A percentile compares a stretch with the other conserved stretches of the same genome.
These are phyloP conservation scores for Xylaria digitata DNA, from an alignment of 2,329 filamentous ascomycete genomes.

Conservation along the genomic window DNA sequence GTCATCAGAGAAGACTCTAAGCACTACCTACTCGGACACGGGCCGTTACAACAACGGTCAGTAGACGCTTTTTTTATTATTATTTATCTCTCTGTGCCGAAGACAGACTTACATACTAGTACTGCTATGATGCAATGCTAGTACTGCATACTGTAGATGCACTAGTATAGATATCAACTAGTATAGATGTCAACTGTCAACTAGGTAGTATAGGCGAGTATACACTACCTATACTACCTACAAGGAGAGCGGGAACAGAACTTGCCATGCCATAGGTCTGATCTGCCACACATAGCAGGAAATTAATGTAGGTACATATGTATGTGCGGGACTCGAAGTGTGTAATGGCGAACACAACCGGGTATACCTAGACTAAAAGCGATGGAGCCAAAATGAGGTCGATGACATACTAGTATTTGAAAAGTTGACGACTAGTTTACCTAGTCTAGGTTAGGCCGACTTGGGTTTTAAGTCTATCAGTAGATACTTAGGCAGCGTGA, in stretches of 20 bases:
- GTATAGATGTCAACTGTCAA: too few relatives aligned
- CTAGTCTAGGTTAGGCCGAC: not conserved
- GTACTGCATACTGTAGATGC: too few relatives aligned
- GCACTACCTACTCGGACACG: not conserved
- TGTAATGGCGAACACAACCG: not conserved
- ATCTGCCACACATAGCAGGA: too few relatives aligned
- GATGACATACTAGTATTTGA: conserved; percentile 14
- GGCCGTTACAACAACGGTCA: conserved; percentile 14
- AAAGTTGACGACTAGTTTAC: conserved; percentile 4
- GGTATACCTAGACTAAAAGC: conserved; percentile 6
- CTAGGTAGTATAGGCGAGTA: too few relatives aligned
- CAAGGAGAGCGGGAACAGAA: conserved; percentile 1
- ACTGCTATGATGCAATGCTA: too few relatives aligned
- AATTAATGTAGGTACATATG: conserved; percentile 14
- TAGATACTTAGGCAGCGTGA: too few relatives aligned
- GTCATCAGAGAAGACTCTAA: not conserved
- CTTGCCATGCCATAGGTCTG: not conserved
- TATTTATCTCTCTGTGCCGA: not conserved
- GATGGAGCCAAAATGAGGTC: conserved; percentile 14
- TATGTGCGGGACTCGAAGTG: not conserved
- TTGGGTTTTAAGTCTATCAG: conserved; percentile 1
- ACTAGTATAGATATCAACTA: too few relatives aligned
- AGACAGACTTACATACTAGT: not conserved
- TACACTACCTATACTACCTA: too few relatives aligned
- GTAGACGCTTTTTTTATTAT: not conserved